Conservation (phyloP, 768 basidiomycete genomes). For the Mycena latifolia region DNA sequence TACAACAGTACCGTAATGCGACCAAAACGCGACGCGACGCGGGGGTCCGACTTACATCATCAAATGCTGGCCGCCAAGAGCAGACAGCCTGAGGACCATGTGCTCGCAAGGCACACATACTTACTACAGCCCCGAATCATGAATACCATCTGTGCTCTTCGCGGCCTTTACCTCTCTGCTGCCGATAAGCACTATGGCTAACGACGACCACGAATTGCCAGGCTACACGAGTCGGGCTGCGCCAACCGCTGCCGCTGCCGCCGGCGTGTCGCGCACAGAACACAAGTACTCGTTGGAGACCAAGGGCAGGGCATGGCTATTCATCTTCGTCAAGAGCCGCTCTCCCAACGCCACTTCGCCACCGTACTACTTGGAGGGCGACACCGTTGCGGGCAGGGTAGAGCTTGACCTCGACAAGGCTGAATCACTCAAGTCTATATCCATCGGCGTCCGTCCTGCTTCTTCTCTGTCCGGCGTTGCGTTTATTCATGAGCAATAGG, state of each 20-base stretch:
- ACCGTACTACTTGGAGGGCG: constrained; percentile 62
- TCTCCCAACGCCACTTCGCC: constrained; percentile 51
- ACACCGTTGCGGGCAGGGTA: constrained; percentile 63
- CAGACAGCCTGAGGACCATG: no score
- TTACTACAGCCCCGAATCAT: no score
- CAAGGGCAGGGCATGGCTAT: constrained; percentile 62
- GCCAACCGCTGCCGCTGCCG: constrained; percentile 5
- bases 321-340: constrained; percentile 61
- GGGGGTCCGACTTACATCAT: no score
- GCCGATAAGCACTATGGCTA: constrained; percentile 26
- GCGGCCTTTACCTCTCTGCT: not conserved
- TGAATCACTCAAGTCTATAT: constrained; percentile 62
- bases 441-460: constrained; percentile 54
- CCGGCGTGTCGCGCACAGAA: constrained; percentile 39
- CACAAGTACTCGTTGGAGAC: constrained; percentile 58
- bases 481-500: constrained; percentile 43
- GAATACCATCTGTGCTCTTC: no score
- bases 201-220: constrained; percentile 30
- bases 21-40: no score
- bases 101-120: no score
- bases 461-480: not conserved
- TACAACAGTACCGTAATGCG: no score
- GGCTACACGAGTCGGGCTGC: constrained; percentile 33
- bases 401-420: constrained; percentile 63
- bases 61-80: no score